phyloP scores from a whole-genome alignment of 768 basidiomycete genomes.

The Artomyces pyxidatus region DNA sequence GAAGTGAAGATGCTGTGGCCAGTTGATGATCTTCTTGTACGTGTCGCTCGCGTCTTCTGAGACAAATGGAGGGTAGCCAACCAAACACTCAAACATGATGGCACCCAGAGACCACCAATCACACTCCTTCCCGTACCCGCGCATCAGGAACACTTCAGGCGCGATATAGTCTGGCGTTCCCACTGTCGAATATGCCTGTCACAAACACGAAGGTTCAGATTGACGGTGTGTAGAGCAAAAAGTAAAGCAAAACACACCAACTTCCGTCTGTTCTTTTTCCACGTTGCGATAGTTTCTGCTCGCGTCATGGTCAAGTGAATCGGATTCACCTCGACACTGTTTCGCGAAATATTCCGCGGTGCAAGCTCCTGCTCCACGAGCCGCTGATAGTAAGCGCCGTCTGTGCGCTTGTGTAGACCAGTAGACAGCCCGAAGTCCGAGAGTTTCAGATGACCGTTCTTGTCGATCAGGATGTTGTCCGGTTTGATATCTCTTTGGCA shows the following conservation, averaged over 20 bases:
- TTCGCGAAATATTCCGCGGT: constrained; percentile 53
- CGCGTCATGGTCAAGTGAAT: constrained; percentile 94
- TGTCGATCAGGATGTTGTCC: constrained; percentile 97
- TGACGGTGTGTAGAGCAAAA: neutral
- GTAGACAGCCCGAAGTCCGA: constrained; percentile 98
- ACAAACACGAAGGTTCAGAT: neutral
- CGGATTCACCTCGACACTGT: constrained; percentile 95
- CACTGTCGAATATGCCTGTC: constrained; percentile 92
- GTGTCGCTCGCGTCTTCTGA: constrained; percentile 96
- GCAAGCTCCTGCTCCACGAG: constrained; percentile 57
- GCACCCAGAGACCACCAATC: constrained; percentile 99
- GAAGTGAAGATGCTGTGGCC: constrained; percentile 79
- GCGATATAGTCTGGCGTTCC: constrained; percentile 97
- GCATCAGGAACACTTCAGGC: constrained; percentile 92
- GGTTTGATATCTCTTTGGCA: constrained; percentile 89
- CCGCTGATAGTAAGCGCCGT: constrained; percentile 90
- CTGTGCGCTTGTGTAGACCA: constrained; percentile 96
- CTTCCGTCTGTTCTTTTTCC: constrained; percentile 97
- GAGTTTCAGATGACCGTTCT: constrained; percentile 93
- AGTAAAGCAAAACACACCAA: constrained; percentile 41
- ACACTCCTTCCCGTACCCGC: constrained; percentile 95
- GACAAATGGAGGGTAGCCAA: constrained; percentile 96
- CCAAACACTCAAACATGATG: constrained; percentile 96
- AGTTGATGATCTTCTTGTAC: constrained; percentile 96
- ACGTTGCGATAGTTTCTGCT: constrained; percentile 91